These are phyloP conservation scores for Saturnispora zaruensis DNA, from an alignment of 805 yeast genomes.

Conservation along the genomic window DNA sequence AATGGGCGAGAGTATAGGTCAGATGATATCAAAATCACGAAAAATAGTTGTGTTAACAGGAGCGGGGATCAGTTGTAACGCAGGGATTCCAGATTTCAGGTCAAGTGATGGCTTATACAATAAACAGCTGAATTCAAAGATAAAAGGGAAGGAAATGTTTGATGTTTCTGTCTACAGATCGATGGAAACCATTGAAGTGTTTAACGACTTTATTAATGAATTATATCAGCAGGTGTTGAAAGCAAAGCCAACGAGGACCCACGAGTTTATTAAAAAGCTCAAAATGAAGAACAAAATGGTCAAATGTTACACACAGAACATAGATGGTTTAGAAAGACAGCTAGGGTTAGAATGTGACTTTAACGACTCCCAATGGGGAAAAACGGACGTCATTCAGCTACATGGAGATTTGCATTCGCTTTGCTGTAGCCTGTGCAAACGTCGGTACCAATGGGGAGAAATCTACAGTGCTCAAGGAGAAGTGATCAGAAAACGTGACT, in stretches of 20 bases:
- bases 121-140: conserved; percentile 36
- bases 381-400: conserved; percentile 71
- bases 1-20: conserved; percentile 28
- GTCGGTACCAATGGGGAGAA: conserved; percentile 50
- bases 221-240: conserved; percentile 52
- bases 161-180: conserved; percentile 76
- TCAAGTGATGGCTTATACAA: conserved; percentile 78
- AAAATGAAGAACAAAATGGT: conserved; percentile 58
- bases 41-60: conserved; percentile 74
- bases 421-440: conserved; percentile 65
- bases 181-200: conserved; percentile 55
- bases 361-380: conserved; percentile 45
- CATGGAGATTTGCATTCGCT: conserved; percentile 82
- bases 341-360: conserved; percentile 57
- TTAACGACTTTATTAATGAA: conserved; percentile 82
- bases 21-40: conserved; percentile 37
- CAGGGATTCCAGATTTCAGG: conserved; percentile 95
- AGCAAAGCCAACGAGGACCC: conserved; percentile 82
- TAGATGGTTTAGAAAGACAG: conserved; percentile 74
- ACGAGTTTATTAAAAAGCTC: conserved; percentile 56
- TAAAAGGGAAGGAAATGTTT: conserved; percentile 84
- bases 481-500: conserved; percentile 1
- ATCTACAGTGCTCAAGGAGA: conserved; percentile 30
- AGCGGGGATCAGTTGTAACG: conserved; percentile 94
- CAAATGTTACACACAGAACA: conserved; percentile 90